A percentile compares a stretch with the other conserved stretches of the same genome.
Evolutionary conservation across 176 grass and related monocot species (phyloP).

Genomic region (Rhynchospora pubera): DNA sequence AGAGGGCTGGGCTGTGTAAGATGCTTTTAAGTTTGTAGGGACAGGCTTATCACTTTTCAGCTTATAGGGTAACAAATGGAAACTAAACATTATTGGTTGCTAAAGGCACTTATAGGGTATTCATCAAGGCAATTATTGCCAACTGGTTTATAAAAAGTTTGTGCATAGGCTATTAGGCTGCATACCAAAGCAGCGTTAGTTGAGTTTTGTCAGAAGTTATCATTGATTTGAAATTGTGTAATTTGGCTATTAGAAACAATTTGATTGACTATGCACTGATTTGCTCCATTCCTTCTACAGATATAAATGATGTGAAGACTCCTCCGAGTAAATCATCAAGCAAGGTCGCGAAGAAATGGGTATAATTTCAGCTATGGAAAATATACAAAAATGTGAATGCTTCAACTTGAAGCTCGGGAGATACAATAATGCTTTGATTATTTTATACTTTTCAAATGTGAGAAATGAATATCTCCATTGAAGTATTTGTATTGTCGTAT

Average conservation of each 20-base stretch:
- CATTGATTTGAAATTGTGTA: not conserved
- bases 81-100: no score
- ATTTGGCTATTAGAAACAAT: not conserved
- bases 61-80: not conserved
- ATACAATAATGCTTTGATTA: not conserved
- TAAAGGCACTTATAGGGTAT: no score
- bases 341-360: slow-evolving; percentile 12
- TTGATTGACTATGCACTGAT: not conserved
- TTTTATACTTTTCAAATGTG: not conserved
- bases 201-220: not conserved
- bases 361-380: not conserved
- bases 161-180: not conserved
- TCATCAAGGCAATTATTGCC: no score
- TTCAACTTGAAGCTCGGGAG: slow-evolving; percentile 1
- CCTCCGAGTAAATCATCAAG: not conserved
- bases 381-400: not conserved
- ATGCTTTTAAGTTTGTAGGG: not conserved
- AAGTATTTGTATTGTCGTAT: not conserved
- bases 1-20: not conserved
- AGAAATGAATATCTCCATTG: not conserved
- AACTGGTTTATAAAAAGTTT: no score
- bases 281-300: slow-evolving; percentile 2
- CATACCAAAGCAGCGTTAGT: not conserved
- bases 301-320: not conserved
- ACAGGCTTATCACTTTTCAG: not conserved